Base-by-base conservation (phyloP, 2,329 filamentous ascomycete genomes). In the Pseudogymnoascus sp. region DNA sequence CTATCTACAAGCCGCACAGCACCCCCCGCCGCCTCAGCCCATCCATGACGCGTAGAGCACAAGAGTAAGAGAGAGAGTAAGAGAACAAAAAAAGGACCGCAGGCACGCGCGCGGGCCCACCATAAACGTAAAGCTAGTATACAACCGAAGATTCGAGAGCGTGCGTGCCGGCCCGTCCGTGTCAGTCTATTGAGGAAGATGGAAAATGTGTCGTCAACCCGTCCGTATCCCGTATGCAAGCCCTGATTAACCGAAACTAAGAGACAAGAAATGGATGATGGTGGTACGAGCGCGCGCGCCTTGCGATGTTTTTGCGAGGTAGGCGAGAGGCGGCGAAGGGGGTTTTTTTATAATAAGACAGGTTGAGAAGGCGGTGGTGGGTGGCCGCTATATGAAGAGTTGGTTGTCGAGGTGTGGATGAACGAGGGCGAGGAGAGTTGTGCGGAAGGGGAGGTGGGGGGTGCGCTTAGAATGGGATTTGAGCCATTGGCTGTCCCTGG, bases 381-480 rank as follows among this genome's bases (percentile, higher is more conserved):
- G n/a, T 28, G 3, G 51, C 51, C 51, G 51, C 51, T 57, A 57
- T 6, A 8, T 57, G 5, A 13, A 19, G 25, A 34, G 51, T 13
- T 57, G n/a, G 51, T 57, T 57, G 51, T 57, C 51, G n/a, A 57
- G 14, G n/a, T 57, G 51, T 57, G 51, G 51, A 57, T 57, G 51
- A 57, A 57, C 51, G 25, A 21, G 25, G 51, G 51, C 51, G 51
- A 57, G 45, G 25, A 13, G 51, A 34, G 51, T 3, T 57, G 51
- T 19, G 51, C 25, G n/a, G 51, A 2, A 6, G 16, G 51, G 51
- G 28, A 14, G 25, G 25, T 11, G 25, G 13, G n/a, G 51, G 23
- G 54, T 39, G 57, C 11, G 28, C 28, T 82, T 88, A 89, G 75
- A 89, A 89, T 69, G 86, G 86, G 74, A 89, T 87, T 60, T 73